Conservation (phyloP, 1,284 basidiomycete genomes). For the Apiotrichum laibachii region DNA sequence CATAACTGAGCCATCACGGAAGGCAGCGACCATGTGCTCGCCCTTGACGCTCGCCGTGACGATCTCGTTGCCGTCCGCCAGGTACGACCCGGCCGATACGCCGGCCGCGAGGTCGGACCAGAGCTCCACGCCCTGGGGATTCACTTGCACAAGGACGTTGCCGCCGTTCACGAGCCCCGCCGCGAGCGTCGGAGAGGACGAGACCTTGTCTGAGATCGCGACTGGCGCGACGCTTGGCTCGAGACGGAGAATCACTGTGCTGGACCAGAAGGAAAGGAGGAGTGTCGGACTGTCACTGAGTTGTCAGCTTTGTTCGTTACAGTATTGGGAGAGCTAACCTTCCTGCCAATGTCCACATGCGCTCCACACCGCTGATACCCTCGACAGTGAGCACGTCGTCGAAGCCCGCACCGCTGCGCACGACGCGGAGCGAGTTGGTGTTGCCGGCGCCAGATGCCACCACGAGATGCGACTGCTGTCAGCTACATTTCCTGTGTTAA, state of each 20-base stretch:
- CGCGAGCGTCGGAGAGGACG: slow-evolving; percentile 60
- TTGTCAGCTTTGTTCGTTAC: slow-evolving; percentile 3
- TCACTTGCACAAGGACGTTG: slow-evolving; percentile 68
- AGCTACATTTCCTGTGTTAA: background rate
- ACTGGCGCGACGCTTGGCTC: slow-evolving; percentile 38
- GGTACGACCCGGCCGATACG: slow-evolving; percentile 4
- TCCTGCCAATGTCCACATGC: slow-evolving; percentile 63
- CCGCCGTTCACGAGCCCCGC: slow-evolving; percentile 54
- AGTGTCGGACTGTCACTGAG: slow-evolving; percentile 14
- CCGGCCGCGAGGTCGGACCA: slow-evolving; percentile 50
- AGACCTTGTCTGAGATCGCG: slow-evolving; percentile 50
- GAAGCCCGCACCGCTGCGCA: slow-evolving; percentile 83
- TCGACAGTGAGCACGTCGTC: slow-evolving; percentile 63
- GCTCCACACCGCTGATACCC: slow-evolving; percentile 61
- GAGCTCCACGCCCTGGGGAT: slow-evolving; percentile 56
- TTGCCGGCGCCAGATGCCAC: slow-evolving; percentile 84
- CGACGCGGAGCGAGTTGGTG: slow-evolving; percentile 73
- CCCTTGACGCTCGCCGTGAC: slow-evolving; percentile 66
- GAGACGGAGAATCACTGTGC: slow-evolving; percentile 44
- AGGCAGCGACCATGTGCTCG: slow-evolving; percentile 65
- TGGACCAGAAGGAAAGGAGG: slow-evolving; percentile 28
- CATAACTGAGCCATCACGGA: slow-evolving; percentile 60
- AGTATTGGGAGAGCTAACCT: background rate
- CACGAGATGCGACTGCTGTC: slow-evolving; percentile 68
- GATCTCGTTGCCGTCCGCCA: slow-evolving; percentile 56